These are phyloP conservation scores for Sporisorium graminicola DNA, from an alignment of 1,284 basidiomycete genomes.

Conservation along the genomic window DNA sequence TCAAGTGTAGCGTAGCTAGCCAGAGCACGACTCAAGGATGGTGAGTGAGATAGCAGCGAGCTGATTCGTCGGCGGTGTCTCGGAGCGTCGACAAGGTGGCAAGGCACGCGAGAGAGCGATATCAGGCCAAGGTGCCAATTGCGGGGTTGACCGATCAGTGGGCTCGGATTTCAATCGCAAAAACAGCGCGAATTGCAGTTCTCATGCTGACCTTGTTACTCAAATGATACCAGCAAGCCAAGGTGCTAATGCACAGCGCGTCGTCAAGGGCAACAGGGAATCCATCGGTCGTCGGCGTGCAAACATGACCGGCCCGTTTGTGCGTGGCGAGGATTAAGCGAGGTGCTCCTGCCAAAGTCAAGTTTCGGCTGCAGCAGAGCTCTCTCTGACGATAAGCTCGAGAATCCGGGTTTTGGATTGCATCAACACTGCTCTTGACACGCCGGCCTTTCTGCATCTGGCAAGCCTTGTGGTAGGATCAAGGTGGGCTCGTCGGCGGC, in stretches of 20 bases:
- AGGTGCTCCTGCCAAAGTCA: no score
- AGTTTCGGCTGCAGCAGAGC: no score
- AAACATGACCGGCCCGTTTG: constrained; percentile 33
- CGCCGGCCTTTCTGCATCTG: no score
- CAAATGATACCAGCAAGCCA: not conserved
- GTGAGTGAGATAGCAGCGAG: not conserved
- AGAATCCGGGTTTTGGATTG: no score
- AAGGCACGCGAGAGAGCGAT: constrained; percentile 1
- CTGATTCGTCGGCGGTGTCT: constrained; percentile 20
- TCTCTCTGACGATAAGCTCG: not conserved
- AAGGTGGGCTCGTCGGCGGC: no score
- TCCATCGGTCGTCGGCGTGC: constrained; percentile 4
- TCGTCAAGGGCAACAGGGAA: no score
- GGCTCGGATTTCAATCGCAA: no score
- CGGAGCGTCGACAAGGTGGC: constrained; percentile 16
- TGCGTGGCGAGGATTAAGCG: constrained; percentile 15
- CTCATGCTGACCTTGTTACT: no score
- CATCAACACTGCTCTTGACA: no score
- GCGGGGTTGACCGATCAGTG: constrained; percentile 14
- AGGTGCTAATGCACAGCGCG: not conserved
- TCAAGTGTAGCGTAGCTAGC: not conserved
- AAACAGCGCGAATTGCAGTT: no score
- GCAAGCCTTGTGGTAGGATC: no score
- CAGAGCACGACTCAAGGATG: not conserved
- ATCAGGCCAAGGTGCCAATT: not conserved